Evolutionary conservation across 2,329 filamentous ascomycete genomes (phyloP).

Genomic region (Aureobasidium sp.): DNA sequence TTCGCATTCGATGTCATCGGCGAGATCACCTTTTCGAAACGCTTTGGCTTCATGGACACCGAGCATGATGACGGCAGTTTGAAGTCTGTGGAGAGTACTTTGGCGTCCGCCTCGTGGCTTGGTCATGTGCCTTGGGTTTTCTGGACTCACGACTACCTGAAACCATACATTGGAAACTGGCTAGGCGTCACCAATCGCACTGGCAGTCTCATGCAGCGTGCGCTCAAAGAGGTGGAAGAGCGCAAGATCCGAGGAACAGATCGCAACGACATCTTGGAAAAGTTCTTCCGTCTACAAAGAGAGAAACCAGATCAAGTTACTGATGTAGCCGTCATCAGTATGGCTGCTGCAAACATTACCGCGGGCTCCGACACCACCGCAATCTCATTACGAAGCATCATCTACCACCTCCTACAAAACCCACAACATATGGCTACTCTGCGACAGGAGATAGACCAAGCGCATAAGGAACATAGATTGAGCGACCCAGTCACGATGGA

Average conservation of each 20-base stretch:
- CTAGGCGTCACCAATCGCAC: conserved; percentile 13
- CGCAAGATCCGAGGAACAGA: conserved; percentile 8
- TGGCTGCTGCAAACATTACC: conserved; percentile 27
- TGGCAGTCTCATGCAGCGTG: conserved; percentile 9
- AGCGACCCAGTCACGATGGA: conserved; percentile 26
- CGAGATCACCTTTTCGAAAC: conserved; percentile 42
- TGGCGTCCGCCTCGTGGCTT: conserved; percentile 40
- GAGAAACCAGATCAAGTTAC: conserved; percentile 20
- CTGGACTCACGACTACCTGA: conserved; percentile 25
- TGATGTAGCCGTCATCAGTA: conserved; percentile 26
- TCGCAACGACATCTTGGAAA: conserved; percentile 16
- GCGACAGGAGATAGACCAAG: conserved; percentile 18
- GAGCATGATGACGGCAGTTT: conserved; percentile 39
- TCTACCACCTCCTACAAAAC: conserved; percentile 37
- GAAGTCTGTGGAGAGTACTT: conserved; percentile 33
- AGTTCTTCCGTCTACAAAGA: conserved; percentile 18
- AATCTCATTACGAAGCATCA: conserved; percentile 34
- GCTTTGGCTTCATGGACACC: conserved; percentile 41
- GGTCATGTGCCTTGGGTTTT: conserved; percentile 43
- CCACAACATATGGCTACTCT: conserved; percentile 31
- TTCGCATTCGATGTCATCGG: conserved; percentile 49
- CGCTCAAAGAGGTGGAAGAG: conserved; percentile 15
- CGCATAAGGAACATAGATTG: background rate
- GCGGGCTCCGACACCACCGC: conserved; percentile 41
- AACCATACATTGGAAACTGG: conserved; percentile 13